Evolutionary conservation across 2,329 filamentous ascomycete species (phyloP).

Genomic region (Plectosphaerella sp.): DNA sequence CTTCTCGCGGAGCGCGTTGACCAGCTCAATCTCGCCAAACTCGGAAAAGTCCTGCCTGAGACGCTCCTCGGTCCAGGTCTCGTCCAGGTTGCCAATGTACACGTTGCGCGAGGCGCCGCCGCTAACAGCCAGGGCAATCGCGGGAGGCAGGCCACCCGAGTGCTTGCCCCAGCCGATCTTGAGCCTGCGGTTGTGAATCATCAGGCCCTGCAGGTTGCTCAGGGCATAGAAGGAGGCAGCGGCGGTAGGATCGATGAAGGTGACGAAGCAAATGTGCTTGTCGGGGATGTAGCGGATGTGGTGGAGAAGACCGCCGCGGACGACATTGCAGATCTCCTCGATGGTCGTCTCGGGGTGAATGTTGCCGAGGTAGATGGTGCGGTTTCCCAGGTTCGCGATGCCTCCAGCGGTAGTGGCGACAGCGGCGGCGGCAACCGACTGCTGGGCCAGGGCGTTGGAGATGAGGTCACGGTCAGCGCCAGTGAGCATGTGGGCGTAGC

Average conservation of each 20-base stretch:
- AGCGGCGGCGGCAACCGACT: conserved; percentile 93
- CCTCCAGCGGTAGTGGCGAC: conserved; percentile 95
- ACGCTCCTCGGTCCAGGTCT: conserved; percentile 95
- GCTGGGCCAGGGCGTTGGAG: conserved; percentile 91
- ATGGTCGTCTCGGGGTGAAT: conserved; percentile 99
- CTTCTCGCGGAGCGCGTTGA: conserved; percentile 96
- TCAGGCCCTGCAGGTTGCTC: conserved; percentile 94
- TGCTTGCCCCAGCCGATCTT: conserved; percentile 99
- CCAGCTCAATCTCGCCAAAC: conserved; percentile 94
- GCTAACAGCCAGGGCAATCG: conserved; percentile 92
- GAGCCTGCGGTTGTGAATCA: conserved; percentile 97
- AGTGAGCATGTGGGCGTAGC: conserved; percentile 93
- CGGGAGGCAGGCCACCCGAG: conserved; percentile 90
- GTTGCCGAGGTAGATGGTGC: conserved; percentile 96
- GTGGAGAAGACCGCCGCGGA: conserved; percentile 89
- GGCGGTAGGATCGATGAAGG: conserved; percentile 97
- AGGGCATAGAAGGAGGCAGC: conserved; percentile 97
- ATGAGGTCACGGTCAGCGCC: conserved; percentile 95
- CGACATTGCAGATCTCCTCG: conserved; percentile 99
- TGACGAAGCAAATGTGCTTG: conserved; percentile 99
- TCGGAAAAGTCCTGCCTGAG: conserved; percentile 95
- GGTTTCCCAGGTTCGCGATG: conserved; percentile 94
- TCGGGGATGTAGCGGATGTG: conserved; percentile 99
- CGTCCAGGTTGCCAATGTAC: conserved; percentile 95
- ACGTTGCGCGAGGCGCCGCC: conserved; percentile 98